Base-by-base conservation (phyloP, 2,329 filamentous ascomycete genomes). In the Hirsutella thompsonii region DNA sequence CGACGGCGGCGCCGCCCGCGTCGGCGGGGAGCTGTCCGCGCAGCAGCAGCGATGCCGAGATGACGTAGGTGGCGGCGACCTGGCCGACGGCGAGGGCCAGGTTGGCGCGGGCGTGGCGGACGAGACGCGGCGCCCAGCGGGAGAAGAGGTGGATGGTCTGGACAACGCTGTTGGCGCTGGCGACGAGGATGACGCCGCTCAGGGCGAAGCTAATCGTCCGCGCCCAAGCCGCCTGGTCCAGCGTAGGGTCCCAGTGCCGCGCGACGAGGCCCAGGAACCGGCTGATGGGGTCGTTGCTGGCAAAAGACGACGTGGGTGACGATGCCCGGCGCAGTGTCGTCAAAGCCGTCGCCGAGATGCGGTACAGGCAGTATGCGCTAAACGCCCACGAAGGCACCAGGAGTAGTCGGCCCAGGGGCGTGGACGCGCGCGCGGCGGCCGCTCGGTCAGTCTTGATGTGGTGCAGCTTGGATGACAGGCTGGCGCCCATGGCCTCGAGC, bases 141-240 rank as follows among this genome's bases (percentile, higher is more conserved):
- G 82, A 76, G 54, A 94, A 85, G 41, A 94, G 72, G 49, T 82
- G 79, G 51, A 90, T 83, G 0, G 87, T 94, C 57, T 92, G 86
- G n/a, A 89, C 67, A 16, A 85, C 86, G 43, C 80, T 83, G 58
- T 82, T 86, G 60, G 88, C 87, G 42, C 82, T 86, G 2, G 83
- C 81, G 14, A 86, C 69, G 20, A 94, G 78, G 57, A 94, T 92
- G 38, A 89, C 76, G 16, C 86, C 87, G 8, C 81, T 86, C 4
- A 94, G 70, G 19, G 87, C 66, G 60, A 94, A 93, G 44, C 82
- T 87, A 48, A 93, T 89, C 54, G 87, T 83, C 23, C 85, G 80
- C 19, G 83, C 81, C 85, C 86, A 93, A 9, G 84, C 83, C 10
- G 78, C 72, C 53, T 87, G 83, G 61, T 94, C 83, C 20, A 94